Percentiles rank a stretch among this genome's conserved stretches.
Conservation (phyloP, 1,284 basidiomycete species). For the Leucoagaricus sp. region DNA sequence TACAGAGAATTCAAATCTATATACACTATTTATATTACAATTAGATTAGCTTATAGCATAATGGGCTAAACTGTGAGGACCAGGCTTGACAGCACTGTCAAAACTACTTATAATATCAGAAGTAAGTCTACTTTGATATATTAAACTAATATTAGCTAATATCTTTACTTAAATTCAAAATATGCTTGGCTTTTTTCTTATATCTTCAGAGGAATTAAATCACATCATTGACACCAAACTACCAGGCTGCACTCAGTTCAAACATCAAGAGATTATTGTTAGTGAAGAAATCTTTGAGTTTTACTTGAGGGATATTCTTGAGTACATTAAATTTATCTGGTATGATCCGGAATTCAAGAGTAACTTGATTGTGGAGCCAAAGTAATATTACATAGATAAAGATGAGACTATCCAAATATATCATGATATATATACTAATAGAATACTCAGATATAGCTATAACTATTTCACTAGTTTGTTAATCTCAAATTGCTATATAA, state of each 20-base stretch:
- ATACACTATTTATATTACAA: too few species aligned
- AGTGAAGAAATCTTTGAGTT: constrained; percentile 28
- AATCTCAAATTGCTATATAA: constrained; percentile 16
- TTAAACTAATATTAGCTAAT: too few species aligned
- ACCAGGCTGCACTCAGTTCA: constrained; percentile 24
- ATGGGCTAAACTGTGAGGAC: too few species aligned
- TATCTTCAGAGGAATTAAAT: constrained; percentile 22
- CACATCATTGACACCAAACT: constrained; percentile 24
- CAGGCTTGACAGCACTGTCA: too few species aligned
- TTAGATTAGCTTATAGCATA: too few species aligned
- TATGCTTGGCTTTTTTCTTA: constrained; percentile 22
- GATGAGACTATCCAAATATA: not conserved
- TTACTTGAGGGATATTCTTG: constrained; percentile 24
- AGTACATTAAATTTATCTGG: constrained; percentile 26
- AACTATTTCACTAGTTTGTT: not conserved
- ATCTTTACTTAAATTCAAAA: constrained; percentile 23
- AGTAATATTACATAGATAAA: constrained; percentile 3
- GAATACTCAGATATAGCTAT: constrained; percentile 22
- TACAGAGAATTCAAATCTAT: too few species aligned
- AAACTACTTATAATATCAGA: too few species aligned
- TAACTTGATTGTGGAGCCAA: constrained; percentile 12
- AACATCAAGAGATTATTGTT: constrained; percentile 22
- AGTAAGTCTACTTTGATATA: too few species aligned
- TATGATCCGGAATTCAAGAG: constrained; percentile 22
- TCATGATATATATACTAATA: constrained; percentile 27